phyloP scores from a whole-genome alignment of 2,329 filamentous ascomycete species.

The Colletotrichum filicis region DNA sequence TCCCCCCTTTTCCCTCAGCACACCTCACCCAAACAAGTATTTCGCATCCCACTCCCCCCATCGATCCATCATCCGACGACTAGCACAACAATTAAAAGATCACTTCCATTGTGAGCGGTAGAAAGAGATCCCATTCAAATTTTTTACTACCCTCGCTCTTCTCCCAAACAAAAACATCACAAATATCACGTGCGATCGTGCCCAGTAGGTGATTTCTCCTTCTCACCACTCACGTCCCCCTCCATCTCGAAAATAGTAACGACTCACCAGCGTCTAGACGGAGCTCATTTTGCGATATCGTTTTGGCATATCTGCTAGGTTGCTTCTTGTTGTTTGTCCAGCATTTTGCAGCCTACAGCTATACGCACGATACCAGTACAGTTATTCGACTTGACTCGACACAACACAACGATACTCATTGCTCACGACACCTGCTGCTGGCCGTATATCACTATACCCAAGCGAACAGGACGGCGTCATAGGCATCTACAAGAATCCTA shows the following conservation, averaged over 20 bases:
- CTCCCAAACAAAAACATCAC: not conserved
- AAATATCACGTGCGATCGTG: not conserved
- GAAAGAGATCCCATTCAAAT: not conserved
- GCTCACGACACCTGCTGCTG: not conserved
- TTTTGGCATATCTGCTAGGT: not conserved
- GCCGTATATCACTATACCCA: not conserved
- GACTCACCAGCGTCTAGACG: not conserved
- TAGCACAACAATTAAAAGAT: not conserved
- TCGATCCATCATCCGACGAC: not conserved
- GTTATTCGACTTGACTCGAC: not conserved
- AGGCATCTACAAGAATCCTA: not conserved
- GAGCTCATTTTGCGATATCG: not conserved
- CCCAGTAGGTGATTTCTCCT: not conserved
- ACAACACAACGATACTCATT: not conserved
- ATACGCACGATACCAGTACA: not conserved
- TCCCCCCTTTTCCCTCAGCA: not conserved
- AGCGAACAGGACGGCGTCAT: not conserved
- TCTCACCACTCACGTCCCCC: too few relatives aligned
- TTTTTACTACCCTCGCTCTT: not conserved
- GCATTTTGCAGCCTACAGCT: not conserved
- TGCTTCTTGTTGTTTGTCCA: not conserved
- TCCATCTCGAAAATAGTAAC: not conserved
- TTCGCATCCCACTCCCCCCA: too few relatives aligned
- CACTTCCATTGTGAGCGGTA: not conserved
- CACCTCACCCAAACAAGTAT: not conserved